Percentiles rank a stretch among this genome's conserved stretches.
Conservation (phyloP, 768 basidiomycete genomes). For the Paxillus rubicundulus region DNA sequence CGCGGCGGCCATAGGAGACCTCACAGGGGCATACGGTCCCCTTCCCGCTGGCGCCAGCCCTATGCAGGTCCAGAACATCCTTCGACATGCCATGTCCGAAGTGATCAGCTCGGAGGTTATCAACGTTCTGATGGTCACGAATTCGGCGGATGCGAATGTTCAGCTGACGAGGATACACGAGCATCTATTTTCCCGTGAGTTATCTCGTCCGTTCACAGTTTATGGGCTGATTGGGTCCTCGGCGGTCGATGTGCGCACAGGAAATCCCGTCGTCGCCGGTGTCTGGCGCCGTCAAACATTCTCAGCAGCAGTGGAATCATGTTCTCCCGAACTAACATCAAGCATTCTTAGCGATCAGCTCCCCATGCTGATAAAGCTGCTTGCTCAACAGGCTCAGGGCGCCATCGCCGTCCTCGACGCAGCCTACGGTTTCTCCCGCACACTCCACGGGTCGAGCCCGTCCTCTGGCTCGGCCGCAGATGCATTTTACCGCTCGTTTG, state of each 20-base stretch:
- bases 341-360: constrained; percentile 71
- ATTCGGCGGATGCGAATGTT: constrained; percentile 78
- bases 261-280: constrained; percentile 83
- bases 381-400: constrained; percentile 42
- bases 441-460: constrained; percentile 73
- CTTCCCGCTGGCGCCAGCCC: constrained; percentile 46
- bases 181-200: constrained; percentile 79
- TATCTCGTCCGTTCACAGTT: background rate
- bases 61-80: constrained; percentile 75
- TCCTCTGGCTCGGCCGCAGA: constrained; percentile 50
- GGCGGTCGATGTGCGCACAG: constrained; percentile 33
- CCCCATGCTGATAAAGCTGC: constrained; percentile 56
- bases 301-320: constrained; percentile 77
- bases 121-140: constrained; percentile 84
- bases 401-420: constrained; percentile 63
- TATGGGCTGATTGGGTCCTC: background rate
- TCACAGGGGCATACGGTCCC: constrained; percentile 50
- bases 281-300: constrained; percentile 92
- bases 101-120: constrained; percentile 72
- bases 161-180: constrained; percentile 87
- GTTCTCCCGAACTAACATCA: constrained; percentile 66
- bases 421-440: constrained; percentile 78
- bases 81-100: constrained; percentile 80
- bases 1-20: constrained; percentile 57
- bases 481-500: constrained; percentile 83